These are phyloP conservation scores for Penicillium sp. DNA, from an alignment of 2,329 filamentous ascomycete species.

Conservation along the genomic window DNA sequence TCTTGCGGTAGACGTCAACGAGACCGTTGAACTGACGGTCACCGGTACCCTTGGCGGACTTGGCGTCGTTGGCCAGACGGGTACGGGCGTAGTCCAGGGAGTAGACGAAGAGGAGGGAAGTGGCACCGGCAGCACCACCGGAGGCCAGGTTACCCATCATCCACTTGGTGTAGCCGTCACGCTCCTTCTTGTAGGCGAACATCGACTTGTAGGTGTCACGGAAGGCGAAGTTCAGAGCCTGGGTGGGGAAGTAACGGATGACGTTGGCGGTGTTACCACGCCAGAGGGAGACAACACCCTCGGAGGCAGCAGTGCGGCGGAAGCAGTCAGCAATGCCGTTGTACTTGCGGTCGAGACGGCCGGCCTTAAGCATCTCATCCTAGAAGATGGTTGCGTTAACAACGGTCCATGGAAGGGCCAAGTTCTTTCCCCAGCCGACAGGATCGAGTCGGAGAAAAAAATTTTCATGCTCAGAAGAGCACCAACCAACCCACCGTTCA, in stretches of 20 bases:
- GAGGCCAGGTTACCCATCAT: slow-evolving; percentile 99
- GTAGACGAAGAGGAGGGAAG: slow-evolving; percentile 99
- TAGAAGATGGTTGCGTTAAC: slow-evolving; percentile 40
- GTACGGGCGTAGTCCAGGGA: slow-evolving; percentile 99
- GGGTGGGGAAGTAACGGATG: slow-evolving; percentile 99
- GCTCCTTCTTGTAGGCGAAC: slow-evolving; percentile 99
- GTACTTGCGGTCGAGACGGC: slow-evolving; percentile 98
- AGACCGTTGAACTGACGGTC: slow-evolving; percentile 99
- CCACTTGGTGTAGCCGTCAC: slow-evolving; percentile 97
- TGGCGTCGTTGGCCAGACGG: slow-evolving; percentile 99
- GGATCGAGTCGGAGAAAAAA: slow-evolving; percentile 10
- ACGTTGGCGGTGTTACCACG: slow-evolving; percentile 99
- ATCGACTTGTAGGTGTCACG: slow-evolving; percentile 99
- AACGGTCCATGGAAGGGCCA: not conserved
- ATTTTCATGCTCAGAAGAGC: slow-evolving; percentile 16
- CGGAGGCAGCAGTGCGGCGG: slow-evolving; percentile 79
- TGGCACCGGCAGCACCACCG: slow-evolving; percentile 99
- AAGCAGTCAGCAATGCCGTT: slow-evolving; percentile 93
- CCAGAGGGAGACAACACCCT: slow-evolving; percentile 96
- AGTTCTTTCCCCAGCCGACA: not conserved
- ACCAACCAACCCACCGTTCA: not conserved
- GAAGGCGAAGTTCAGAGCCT: slow-evolving; percentile 99
- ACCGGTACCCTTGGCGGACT: slow-evolving; percentile 92
- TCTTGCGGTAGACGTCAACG: slow-evolving; percentile 99
- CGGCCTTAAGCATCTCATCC: slow-evolving; percentile 99